Evolutionary conservation across 2,329 filamentous ascomycete species (phyloP).

Genomic region (Albophoma yamanashiensis): DNA sequence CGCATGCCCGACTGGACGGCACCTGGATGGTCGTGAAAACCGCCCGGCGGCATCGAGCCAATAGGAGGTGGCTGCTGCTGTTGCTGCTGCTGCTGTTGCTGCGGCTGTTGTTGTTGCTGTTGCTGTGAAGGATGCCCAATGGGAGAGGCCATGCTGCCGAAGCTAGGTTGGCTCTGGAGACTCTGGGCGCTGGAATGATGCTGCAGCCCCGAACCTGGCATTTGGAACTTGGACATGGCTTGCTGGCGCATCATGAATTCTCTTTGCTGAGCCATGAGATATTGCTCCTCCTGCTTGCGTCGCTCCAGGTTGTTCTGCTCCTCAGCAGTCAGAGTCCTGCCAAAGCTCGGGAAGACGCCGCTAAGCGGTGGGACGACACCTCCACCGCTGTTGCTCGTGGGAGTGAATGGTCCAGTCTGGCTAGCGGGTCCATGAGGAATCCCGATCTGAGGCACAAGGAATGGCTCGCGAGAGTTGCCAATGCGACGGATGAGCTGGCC

Average conservation of each 20-base stretch:
- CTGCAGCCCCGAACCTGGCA: slow-evolving; percentile 51
- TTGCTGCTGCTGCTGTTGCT: slow-evolving; percentile 26
- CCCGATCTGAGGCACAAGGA: slow-evolving; percentile 93
- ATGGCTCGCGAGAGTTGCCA: slow-evolving; percentile 93
- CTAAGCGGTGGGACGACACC: slow-evolving; percentile 80
- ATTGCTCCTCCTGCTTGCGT: slow-evolving; percentile 96
- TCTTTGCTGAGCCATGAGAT: slow-evolving; percentile 89
- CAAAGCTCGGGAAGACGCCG: slow-evolving; percentile 90
- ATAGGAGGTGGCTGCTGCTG: slow-evolving; percentile 5
- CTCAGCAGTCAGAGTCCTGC: slow-evolving; percentile 89
- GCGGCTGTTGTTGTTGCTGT: slow-evolving; percentile 20
- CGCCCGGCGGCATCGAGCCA: slow-evolving; percentile 48
- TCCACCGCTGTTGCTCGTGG: slow-evolving; percentile 38
- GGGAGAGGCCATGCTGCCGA: slow-evolving; percentile 87
- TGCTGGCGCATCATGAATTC: slow-evolving; percentile 87
- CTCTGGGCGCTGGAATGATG: slow-evolving; percentile 95
- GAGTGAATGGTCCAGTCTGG: slow-evolving; percentile 35
- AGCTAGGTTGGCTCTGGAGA: slow-evolving; percentile 93
- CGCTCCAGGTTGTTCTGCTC: slow-evolving; percentile 96
- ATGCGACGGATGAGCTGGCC: slow-evolving; percentile 92
- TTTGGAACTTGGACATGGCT: slow-evolving; percentile 61
- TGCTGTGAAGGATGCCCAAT: slow-evolving; percentile 42
- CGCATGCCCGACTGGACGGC: slow-evolving; percentile 13
- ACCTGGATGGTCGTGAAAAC: slow-evolving; percentile 58
- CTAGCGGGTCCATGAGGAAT: slow-evolving; percentile 75